A percentile compares a stretch with the other conserved stretches of the same genome.
Evolutionary conservation across 2,329 filamentous ascomycete genomes (phyloP).

Genomic region (Nakataea oryzae): DNA sequence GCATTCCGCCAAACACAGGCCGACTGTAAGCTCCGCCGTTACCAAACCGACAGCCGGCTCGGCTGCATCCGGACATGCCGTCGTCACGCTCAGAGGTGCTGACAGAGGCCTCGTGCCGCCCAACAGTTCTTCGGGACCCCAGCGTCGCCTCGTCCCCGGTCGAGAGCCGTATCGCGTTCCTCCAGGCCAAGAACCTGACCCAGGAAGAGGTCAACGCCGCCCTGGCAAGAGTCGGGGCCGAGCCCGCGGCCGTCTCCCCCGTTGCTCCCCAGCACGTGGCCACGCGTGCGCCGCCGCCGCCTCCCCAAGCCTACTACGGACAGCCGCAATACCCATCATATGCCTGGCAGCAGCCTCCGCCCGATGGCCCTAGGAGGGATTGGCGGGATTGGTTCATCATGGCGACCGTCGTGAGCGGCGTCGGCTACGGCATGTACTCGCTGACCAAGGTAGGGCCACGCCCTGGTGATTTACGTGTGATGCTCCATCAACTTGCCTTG

Average conservation of each 20-base stretch:
- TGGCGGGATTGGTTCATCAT: conserved; percentile 99
- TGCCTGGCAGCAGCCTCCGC: conserved; percentile 47
- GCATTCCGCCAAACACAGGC: conserved; percentile 3
- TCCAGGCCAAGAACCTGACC: conserved; percentile 94
- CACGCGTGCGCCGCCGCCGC: conserved; percentile 31
- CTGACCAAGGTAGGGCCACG: conserved; percentile 62
- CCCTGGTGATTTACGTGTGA: neutral
- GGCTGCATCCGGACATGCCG: neutral
- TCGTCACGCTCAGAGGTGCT: neutral
- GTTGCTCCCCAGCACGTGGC: conserved; percentile 24
- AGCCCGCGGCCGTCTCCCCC: conserved; percentile 27
- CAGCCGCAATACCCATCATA: conserved; percentile 36
- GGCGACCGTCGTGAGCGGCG: conserved; percentile 86
- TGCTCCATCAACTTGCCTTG: no score
- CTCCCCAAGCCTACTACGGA: conserved; percentile 25
- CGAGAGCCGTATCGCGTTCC: conserved; percentile 84
- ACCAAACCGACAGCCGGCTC: conserved; percentile 6
- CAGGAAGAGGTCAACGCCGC: conserved; percentile 88
- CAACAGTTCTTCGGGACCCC: conserved; percentile 80
- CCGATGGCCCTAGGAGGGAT: conserved; percentile 64
- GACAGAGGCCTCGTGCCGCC: neutral
- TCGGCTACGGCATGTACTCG: conserved; percentile 80
- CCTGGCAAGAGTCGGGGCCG: conserved; percentile 62
- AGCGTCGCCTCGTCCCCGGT: conserved; percentile 82
- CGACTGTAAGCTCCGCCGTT: conserved; percentile 15